Percentiles rank a stretch among this genome's conserved stretches.
Evolutionary conservation across 2,329 filamentous ascomycete genomes (phyloP).

Genomic region (Malbranchea zuffiana): DNA sequence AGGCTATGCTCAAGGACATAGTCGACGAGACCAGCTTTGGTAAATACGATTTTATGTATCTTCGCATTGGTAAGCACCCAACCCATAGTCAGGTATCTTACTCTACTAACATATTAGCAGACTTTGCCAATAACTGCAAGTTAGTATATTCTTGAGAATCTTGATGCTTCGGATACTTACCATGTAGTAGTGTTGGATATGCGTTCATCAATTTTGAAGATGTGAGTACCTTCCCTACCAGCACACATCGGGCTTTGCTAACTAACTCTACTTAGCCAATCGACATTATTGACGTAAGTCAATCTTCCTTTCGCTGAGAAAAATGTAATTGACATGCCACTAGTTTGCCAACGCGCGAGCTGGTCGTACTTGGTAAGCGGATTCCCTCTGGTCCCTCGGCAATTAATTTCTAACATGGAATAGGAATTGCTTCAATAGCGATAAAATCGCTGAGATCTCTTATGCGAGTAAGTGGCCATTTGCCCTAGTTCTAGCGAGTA

Average conservation of each 20-base stretch:
- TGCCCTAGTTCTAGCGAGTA: constrained; percentile 15
- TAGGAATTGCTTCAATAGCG: constrained; percentile 70
- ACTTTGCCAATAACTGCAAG: constrained; percentile 77
- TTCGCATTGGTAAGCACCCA: constrained; percentile 56
- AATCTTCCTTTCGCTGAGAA: neutral
- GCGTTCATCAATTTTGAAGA: constrained; percentile 93
- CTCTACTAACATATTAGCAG: constrained; percentile 26
- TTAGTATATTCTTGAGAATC: constrained; percentile 34
- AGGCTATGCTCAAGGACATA: constrained; percentile 64
- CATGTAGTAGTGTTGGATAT: constrained; percentile 65
- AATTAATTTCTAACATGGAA: constrained; percentile 11
- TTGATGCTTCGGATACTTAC: constrained; percentile 1
- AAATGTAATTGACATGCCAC: constrained; percentile 4
- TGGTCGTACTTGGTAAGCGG: constrained; percentile 55
- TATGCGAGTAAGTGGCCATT: constrained; percentile 65
- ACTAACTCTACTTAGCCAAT: constrained; percentile 48
- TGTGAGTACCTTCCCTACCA: constrained; percentile 40
- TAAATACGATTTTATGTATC: constrained; percentile 88
- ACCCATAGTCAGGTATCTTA: neutral
- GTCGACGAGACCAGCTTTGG: constrained; percentile 69
- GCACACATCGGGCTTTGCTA: constrained; percentile 5
- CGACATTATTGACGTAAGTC: constrained; percentile 58
- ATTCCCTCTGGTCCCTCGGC: neutral
- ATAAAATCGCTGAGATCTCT: constrained; percentile 80
- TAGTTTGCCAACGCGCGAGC: constrained; percentile 62